A percentile compares a stretch with the other conserved stretches of the same genome.
Conservation (phyloP, 208 protist genomes). For the Leishmania martiniquensis region DNA sequence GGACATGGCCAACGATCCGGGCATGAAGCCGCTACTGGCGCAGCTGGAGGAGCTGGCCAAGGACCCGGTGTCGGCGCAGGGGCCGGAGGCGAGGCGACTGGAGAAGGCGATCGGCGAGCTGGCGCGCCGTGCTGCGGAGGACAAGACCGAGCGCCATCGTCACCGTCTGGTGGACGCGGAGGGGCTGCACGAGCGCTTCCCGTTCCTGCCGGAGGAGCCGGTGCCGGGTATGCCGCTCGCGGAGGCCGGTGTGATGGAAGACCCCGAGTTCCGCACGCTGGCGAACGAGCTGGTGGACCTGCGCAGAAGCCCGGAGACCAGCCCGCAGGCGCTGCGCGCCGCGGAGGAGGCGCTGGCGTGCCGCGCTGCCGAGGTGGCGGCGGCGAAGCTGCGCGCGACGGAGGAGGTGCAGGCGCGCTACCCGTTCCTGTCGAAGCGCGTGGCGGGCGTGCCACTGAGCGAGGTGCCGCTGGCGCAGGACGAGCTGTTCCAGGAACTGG, state of each 20-base stretch:
- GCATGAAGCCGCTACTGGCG: too few species aligned
- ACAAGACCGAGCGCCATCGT: too few species aligned
- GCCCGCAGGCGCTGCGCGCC: slow-evolving; percentile 33
- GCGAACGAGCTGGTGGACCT: slow-evolving; percentile 40
- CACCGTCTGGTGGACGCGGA: slow-evolving; percentile 32
- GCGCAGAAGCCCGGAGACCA: slow-evolving; percentile 12
- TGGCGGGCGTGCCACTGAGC: slow-evolving; percentile 42
- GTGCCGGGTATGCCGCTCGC: slow-evolving; percentile 34
- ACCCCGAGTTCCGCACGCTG: slow-evolving; percentile 46
- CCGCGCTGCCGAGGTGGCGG: slow-evolving; percentile 30
- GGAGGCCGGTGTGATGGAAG: slow-evolving; percentile 38
- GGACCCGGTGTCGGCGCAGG: slow-evolving; percentile 26
- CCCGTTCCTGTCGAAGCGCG: slow-evolving; percentile 45
- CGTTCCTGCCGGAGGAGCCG: slow-evolving; percentile 47
- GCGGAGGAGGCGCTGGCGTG: slow-evolving; percentile 23
- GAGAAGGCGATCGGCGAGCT: slow-evolving; percentile 44
- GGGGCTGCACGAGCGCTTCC: slow-evolving; percentile 37
- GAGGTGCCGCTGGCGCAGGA: slow-evolving; percentile 39
- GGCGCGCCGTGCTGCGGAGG: too few species aligned
- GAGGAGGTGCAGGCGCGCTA: slow-evolving; percentile 40
- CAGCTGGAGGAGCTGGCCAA: too few species aligned
- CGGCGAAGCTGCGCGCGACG: too few species aligned
- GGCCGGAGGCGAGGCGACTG: slow-evolving; percentile 36
- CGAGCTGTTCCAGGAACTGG: slow-evolving; percentile 23
- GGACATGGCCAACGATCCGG: too few species aligned